Percentiles rank a stretch among this genome's conserved stretches.
phyloP scores from a whole-genome alignment of 2,329 filamentous ascomycete species.

The Alternaria sp. region DNA sequence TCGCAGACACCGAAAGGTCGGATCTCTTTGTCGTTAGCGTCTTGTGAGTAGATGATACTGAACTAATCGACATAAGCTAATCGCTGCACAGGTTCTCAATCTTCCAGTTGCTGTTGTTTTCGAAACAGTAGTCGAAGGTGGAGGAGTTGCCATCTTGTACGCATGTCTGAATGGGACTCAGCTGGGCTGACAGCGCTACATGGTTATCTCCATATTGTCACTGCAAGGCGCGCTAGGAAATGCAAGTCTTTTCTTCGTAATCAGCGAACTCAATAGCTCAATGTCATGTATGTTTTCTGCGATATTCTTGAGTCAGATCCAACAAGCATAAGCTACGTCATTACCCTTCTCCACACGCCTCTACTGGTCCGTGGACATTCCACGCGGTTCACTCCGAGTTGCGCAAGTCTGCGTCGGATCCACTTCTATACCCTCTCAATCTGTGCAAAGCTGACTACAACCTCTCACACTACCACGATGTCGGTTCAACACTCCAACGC shows the following conservation, averaged over 20 bases:
- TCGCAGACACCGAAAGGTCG: neutral
- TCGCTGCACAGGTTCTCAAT: neutral
- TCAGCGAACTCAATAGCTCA: neutral
- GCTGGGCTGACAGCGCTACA: neutral
- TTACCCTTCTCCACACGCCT: neutral
- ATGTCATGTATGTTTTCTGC: neutral
- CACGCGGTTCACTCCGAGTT: neutral
- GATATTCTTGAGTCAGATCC: neutral
- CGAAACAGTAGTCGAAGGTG: neutral
- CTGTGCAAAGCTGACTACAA: neutral
- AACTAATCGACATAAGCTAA: too few relatives aligned
- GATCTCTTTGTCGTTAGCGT: neutral
- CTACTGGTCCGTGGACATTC: neutral
- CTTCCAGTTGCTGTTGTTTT: neutral
- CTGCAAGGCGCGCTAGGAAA: neutral
- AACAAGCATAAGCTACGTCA: neutral
- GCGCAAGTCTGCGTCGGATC: neutral
- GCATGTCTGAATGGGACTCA: neutral
- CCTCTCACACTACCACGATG: neutral
- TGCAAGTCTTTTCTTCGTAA: neutral
- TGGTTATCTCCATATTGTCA: neutral
- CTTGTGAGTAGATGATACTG: too few relatives aligned
- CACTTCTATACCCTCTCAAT: neutral
- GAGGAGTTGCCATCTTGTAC: neutral
- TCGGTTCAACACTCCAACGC: neutral